These are phyloP conservation scores for Sugiyamaella floridensis DNA, from an alignment of 805 yeast species.

Conservation along the genomic window DNA sequence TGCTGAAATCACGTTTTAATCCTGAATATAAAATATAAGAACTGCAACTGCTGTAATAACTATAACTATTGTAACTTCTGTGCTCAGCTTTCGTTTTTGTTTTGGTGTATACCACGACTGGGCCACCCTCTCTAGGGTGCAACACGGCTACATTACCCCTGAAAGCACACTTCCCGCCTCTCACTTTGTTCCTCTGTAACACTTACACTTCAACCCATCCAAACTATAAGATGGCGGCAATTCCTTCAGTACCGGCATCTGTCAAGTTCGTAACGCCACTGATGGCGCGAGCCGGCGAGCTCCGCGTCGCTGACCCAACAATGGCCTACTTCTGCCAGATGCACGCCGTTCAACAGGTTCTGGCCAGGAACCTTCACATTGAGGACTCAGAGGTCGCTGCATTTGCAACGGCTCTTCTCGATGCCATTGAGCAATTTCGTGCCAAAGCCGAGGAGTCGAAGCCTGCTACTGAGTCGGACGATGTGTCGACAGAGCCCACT, in stretches of 20 bases:
- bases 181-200: neutral
- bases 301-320: slow-evolving; percentile 52
- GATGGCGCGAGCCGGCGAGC: slow-evolving; percentile 37
- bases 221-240: neutral
- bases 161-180: neutral
- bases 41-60: no score
- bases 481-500: slow-evolving; percentile 20
- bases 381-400: slow-evolving; percentile 47
- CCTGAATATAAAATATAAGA: no score
- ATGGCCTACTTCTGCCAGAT: slow-evolving; percentile 66
- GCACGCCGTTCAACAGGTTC: slow-evolving; percentile 67
- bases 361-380: slow-evolving; percentile 54
- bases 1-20: no score
- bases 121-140: no score
- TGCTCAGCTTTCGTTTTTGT: no score
- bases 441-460: slow-evolving; percentile 33
- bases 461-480: slow-evolving; percentile 32
- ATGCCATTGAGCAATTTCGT: slow-evolving; percentile 59
- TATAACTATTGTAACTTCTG: no score
- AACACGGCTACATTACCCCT: neutral
- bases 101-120: no score
- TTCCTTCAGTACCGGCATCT: slow-evolving; percentile 19
- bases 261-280: slow-evolving; percentile 24
- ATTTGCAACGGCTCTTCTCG: slow-evolving; percentile 57
- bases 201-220: neutral